Base-by-base conservation (phyloP, 805 yeast genomes). In the Saccharomycopsis sp. region DNA sequence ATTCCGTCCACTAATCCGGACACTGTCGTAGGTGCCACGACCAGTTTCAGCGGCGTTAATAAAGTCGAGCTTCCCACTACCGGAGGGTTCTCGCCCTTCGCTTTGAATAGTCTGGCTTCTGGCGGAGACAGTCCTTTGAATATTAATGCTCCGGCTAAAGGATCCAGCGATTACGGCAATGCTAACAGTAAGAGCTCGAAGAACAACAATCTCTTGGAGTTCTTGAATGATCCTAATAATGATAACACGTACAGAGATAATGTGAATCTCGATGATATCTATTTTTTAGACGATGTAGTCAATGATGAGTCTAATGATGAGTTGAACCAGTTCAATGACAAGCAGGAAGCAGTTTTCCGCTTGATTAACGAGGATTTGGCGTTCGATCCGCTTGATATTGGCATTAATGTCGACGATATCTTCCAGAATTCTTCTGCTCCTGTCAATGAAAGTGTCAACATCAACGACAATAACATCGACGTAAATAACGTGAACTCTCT, bases 291-390 rank as follows among this genome's bases (percentile, higher is more conserved):
- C 44, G 66, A 63, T 23, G 54, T 41, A 29, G 61, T 62, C 23
- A 64, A 64, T 34, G 55, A 54, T 51, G 49, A 56, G 44, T 64
- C 65, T 24, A 61, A 56, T 24, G 57, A 54, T 42, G 58, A 47
- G n/a, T 44, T 52, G 5, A 42, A 49, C 23, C 22, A 44, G 22
- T 44, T 44, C 22, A 44, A 44, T 17, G 49, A 44, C 19, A 44
- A 44, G 22, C 49, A 17, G 49, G 19, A 17, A 7, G 19, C 49
- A 7, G 19, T 44, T 17, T 44, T 44, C 49, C 19, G 69, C 22
- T 69, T 83, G 57, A 79, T 80, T 2, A 76, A 82, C 1, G 87
- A 83, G 66, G 85, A 82, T 62, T 78, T 84, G 1, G 67, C 75
- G 29, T 80, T 80, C 65, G 87, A 83, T 68, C 83, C 85, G 47